Conservation (phyloP, 306 rosid species). For the Astragalus membranaceus region DNA sequence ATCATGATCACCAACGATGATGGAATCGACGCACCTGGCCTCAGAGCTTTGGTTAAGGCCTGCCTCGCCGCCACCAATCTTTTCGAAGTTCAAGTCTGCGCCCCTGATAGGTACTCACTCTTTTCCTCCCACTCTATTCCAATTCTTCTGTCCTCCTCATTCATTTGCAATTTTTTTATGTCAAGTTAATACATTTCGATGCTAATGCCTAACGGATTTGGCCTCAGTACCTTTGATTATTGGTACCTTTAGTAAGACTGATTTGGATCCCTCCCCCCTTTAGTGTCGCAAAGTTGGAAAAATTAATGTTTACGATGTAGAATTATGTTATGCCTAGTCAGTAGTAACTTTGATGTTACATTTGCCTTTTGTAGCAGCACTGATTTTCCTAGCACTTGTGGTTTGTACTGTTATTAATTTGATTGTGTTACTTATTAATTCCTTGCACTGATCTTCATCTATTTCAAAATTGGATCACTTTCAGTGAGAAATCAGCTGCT, state of each 20-base stretch:
- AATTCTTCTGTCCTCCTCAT: too few species aligned
- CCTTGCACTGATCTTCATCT: neutral
- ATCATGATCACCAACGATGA: constrained; percentile 77
- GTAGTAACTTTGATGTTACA: too few species aligned
- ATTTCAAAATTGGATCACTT: neutral
- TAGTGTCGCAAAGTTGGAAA: too few species aligned
- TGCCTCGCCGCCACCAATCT: constrained; percentile 53
- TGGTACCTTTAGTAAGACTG: too few species aligned
- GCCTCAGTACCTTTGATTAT: too few species aligned
- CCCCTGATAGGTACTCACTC: constrained; percentile 59
- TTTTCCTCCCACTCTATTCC: neutral
- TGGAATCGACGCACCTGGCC: constrained; percentile 84
- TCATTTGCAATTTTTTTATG: too few species aligned
- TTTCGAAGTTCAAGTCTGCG: constrained; percentile 66
- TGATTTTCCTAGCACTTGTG: neutral
- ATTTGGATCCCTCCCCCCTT: too few species aligned
- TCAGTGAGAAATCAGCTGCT: constrained; percentile 80
- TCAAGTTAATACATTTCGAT: neutral
- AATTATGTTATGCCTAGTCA: too few species aligned
- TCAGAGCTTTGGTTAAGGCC: constrained; percentile 56
- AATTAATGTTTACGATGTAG: too few species aligned
- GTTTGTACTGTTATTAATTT: neutral
- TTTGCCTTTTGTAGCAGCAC: too few species aligned
- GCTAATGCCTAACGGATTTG: too few species aligned
- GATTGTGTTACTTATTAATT: neutral